Evolutionary conservation across 805 yeast genomes (phyloP), one percentile per base, ranked within the genome.

Genomic region (Metschnikowia picachoensis): DNA sequence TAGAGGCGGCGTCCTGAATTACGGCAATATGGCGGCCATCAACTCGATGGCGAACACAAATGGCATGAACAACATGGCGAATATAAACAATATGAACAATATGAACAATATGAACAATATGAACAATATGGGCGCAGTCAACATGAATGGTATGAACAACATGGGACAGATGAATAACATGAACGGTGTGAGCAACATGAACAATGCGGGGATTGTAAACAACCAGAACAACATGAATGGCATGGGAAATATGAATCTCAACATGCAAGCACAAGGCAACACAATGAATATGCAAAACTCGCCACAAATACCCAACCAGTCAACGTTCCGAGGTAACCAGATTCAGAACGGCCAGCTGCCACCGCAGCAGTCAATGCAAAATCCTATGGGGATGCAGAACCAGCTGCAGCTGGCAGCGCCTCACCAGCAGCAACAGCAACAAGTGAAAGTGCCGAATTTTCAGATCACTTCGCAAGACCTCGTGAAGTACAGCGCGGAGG

Each of bases 401-500:
- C 55, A 39, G 34, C 37, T 39, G 28, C 55, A 49, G 17, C 50
- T 47, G 51, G 46, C 46, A 5, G 47, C 47, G n/a, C 50, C 39
- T 13, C 46, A 41, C 28, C 51, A 46, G 41, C 47, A 41, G 41
- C 58, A 51, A 37, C 52, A 45, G 43, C 44, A 48, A 37, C 48
- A 43, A 9, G 44, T 36, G 34, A 47, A 38, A 16, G 42, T 45
- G n/a, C 47, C 52, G 27, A 48, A 51, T 30, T 43, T 51, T 29
- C 55, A 49, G 30, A 47, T 53, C 39, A 49, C 56, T 4, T 16
- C 60, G 8, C 72, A 70, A 41, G 77, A 72, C 47, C 59, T 68
- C 35, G 55, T 59, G 49, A 68, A 70, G 53, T 68, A 69, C 53
- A 62, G 65, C 32, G 56, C 65, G 9, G 74, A 68, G 38, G 77